phyloP scores from a whole-genome alignment of 306 rosid genomes.

The Abrus precatorius region DNA sequence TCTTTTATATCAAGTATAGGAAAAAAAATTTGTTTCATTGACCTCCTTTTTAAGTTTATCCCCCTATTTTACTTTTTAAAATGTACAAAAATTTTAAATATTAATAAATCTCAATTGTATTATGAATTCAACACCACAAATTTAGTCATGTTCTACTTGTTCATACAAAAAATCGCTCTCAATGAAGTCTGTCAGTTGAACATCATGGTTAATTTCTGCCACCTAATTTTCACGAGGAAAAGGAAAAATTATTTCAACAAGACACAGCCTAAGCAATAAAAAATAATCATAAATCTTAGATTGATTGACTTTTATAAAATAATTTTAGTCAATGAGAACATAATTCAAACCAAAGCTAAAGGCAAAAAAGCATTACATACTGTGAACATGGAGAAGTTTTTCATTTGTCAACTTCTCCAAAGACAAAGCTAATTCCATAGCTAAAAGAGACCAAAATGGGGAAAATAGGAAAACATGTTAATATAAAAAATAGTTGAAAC shows the following conservation, averaged over 20 bases:
- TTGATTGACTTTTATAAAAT: not conserved
- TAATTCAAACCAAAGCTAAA: conserved; percentile 14
- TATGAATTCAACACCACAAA: not conserved
- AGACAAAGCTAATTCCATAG: conserved; percentile 67
- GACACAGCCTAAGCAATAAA: not conserved
- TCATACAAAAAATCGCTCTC: conserved; percentile 61
- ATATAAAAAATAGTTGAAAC: not conserved
- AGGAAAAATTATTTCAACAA: not conserved
- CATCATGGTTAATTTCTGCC: conserved; percentile 55
- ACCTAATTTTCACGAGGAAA: conserved; percentile 51
- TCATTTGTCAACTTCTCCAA: conserved; percentile 64
- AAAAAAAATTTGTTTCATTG: not conserved
- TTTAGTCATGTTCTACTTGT: conserved; percentile 47
- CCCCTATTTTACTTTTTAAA: too few relatives aligned
- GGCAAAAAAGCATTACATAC: conserved; percentile 49
- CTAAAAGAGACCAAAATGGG: conserved; percentile 35
- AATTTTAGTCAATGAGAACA: not conserved
- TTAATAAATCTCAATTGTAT: not conserved
- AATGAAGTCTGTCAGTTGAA: conserved; percentile 58
- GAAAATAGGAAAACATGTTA: not conserved
- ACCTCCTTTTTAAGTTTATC: too few relatives aligned
- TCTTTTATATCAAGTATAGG: not conserved
- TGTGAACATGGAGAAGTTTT: conserved; percentile 59
- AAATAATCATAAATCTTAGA: not conserved
- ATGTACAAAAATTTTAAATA: not conserved